Conservation (phyloP, 495 filamentous ascomycete species). For the Cercophora sp. region DNA sequence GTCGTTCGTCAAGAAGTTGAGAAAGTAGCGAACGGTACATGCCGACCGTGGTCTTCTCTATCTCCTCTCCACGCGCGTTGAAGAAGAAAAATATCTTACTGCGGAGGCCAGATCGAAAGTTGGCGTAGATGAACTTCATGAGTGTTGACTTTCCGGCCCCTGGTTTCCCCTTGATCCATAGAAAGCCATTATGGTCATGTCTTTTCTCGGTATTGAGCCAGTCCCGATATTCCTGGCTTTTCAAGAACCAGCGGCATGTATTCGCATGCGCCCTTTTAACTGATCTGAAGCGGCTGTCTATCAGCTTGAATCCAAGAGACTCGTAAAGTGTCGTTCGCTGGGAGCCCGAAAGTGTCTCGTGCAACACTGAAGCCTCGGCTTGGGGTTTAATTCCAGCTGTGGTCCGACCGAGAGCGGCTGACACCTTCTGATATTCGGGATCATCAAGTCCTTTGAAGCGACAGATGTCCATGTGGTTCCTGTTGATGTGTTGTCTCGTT, state of each 20-base stretch:
- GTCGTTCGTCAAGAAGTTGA: conserved; percentile 24
- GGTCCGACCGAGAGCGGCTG: too few relatives aligned
- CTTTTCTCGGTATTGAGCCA: conserved; percentile 40
- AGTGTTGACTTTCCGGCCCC: conserved; percentile 46
- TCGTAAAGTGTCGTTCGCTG: too few relatives aligned
- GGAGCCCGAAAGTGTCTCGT: too few relatives aligned
- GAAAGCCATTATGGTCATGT: conserved; percentile 39
- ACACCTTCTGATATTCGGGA: too few relatives aligned
- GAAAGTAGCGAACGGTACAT: conserved; percentile 50
- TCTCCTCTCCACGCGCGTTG: conserved; percentile 24
- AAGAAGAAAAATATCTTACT: conserved; percentile 20
- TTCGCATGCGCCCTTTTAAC: conserved; percentile 33
- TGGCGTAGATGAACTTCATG: conserved; percentile 8
- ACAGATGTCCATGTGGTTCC: too few relatives aligned
- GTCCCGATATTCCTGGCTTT: conserved; percentile 28
- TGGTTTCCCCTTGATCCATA: conserved; percentile 55
- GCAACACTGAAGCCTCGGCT: too few relatives aligned
- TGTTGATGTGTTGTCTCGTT: too few relatives aligned
- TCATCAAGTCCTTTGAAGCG: too few relatives aligned
- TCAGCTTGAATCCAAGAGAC: conserved; percentile 32
- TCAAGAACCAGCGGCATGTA: conserved; percentile 48
- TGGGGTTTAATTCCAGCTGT: too few relatives aligned
- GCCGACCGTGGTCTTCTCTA: conserved; percentile 47
- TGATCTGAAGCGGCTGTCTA: conserved; percentile 29
- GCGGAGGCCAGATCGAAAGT: conserved; percentile 16